These are phyloP conservation scores for Botrytis elliptica DNA, from an alignment of 2,329 filamentous ascomycete genomes.

Conservation along the genomic window DNA sequence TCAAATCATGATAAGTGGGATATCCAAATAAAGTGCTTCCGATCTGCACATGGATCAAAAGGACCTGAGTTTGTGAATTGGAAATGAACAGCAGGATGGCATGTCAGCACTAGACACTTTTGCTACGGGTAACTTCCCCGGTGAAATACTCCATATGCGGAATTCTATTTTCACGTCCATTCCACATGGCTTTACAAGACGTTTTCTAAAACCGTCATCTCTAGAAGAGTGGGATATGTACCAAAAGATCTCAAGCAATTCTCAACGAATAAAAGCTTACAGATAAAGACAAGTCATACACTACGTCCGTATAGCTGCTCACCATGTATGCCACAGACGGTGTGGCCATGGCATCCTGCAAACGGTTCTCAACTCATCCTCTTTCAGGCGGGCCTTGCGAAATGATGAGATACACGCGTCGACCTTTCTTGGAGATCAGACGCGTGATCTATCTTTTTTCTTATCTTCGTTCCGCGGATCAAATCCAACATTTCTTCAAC, in stretches of 20 bases:
- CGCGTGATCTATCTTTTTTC: background rate
- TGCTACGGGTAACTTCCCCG: background rate
- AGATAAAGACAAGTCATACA: background rate
- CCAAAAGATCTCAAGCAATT: background rate
- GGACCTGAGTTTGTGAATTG: background rate
- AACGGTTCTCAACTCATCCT: background rate
- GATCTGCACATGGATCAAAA: background rate
- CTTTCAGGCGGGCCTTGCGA: background rate
- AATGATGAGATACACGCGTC: background rate
- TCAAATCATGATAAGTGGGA: background rate
- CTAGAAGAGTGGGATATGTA: background rate
- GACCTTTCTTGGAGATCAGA: background rate
- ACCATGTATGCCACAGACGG: background rate
- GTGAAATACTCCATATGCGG: background rate
- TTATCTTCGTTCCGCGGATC: background rate
- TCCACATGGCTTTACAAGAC: background rate
- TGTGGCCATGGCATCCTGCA: background rate
- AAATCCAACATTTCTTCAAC: background rate
- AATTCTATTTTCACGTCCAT: background rate
- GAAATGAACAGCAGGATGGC: background rate
- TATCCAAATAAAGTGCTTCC: background rate
- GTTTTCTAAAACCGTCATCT: background rate
- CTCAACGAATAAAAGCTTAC: background rate
- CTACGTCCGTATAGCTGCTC: background rate
- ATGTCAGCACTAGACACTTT: slow-evolving; percentile 2